Evolutionary conservation across 169 alveolate species (phyloP), one percentile per base, ranked within the genome.

Genomic region (Besnoitia besnoiti): DNA sequence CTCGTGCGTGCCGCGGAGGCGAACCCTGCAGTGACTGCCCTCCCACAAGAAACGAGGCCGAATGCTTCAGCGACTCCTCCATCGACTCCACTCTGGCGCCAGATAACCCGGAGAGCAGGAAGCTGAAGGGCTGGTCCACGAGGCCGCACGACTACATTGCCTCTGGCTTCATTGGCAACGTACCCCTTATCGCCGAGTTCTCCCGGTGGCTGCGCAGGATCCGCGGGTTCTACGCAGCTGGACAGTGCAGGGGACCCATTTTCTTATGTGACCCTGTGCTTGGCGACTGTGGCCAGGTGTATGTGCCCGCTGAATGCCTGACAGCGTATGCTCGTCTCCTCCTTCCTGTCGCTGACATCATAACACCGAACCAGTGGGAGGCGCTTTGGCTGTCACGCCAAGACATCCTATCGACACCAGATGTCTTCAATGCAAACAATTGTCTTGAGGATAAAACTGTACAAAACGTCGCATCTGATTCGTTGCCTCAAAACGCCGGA

Each of bases 351-450:
- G 95, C 95, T 0, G 93, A 93, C 37, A 67, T 95, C 77, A 92
- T 95, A 0, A 95, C 97, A 14, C 97, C 97, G 35, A 95, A 95
- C 82, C 96, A 94, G 79, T 95, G 79, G 59, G 97, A 95, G 76
- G 95, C 94, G 8, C 92, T 90, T 50, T 84, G 94, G 95, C 93
- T 95, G 30, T 37, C 90, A 73, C 73, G 35, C 61, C 30, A 46
- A 24, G 37, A 42, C 24, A 37, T 44, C 27, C 85, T 42, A 73
- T 67, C 92, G 42, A 16, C 85, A 24, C 2, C 62, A n/a, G 67
- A 61, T 55, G 37, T 51, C 62, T 3, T 67, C 76, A 1, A n/a
- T 39, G 0, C 37, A 42, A 19, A 24, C 12, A 4, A 85, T 19
- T 2, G 46, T 30, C 14, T 61, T 21, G 50, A 35, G 7, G 59